Evolutionary conservation across 192 early-diverging fungal genomes (phyloP).

Genomic region (Coemansia sp.): DNA sequence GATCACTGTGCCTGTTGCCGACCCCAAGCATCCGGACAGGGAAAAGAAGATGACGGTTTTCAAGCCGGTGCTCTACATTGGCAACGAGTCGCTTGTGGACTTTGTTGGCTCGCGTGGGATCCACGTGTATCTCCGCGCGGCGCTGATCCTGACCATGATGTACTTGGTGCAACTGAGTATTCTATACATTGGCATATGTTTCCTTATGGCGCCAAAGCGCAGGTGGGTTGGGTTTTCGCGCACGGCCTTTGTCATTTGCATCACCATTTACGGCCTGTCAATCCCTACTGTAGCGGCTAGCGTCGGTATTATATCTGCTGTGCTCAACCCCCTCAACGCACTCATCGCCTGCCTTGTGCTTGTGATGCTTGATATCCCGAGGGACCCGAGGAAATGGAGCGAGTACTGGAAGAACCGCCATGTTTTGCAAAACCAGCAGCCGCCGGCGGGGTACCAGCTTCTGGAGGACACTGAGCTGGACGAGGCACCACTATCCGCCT

Average conservation of each 20-base stretch:
- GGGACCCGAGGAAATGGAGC: not conserved
- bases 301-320: not conserved
- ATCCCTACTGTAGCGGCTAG: not conserved
- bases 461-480: not conserved
- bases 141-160: not conserved
- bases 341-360: not conserved
- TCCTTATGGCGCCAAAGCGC: not conserved
- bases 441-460: not conserved
- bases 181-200: not conserved
- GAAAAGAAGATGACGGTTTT: not conserved
- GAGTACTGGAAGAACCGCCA: not conserved
- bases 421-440: not conserved
- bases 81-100: not conserved
- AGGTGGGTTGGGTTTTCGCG: slow-evolving; percentile 2
- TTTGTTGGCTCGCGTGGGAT: not conserved
- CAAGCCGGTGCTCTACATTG: not conserved
- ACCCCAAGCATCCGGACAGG: not conserved
- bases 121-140: not conserved
- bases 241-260: not conserved
- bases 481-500: not conserved
- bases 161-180: not conserved
- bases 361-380: not conserved
- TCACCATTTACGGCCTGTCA: not conserved
- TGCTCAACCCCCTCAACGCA: not conserved
- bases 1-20: not conserved